Percentiles rank a stretch among this genome's conserved stretches.
Conservation (phyloP, 1,284 basidiomycete genomes). For the Polyporus tsugae region DNA sequence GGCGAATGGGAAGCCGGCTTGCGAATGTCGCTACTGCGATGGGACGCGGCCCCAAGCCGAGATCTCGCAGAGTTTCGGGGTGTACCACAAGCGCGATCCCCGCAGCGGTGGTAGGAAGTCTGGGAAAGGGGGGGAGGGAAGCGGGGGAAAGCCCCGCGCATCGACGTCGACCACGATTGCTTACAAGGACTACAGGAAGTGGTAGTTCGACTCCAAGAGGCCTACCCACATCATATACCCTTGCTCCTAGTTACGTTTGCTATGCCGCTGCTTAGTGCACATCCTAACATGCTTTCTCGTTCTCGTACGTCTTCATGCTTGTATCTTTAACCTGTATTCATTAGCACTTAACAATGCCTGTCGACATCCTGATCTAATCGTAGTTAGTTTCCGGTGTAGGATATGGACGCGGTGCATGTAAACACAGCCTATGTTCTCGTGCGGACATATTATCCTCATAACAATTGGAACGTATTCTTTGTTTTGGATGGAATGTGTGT, state of each 20-base stretch:
- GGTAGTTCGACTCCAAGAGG: constrained; percentile 26
- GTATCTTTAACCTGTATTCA: constrained; percentile 1
- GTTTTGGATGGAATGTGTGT: neutral
- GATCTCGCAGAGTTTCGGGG: constrained; percentile 28
- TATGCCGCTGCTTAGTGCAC: neutral
- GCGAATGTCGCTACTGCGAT: constrained; percentile 39
- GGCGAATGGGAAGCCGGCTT: constrained; percentile 30
- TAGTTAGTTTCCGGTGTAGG: neutral
- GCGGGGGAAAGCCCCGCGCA: constrained; percentile 16
- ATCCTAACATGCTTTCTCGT: neutral
- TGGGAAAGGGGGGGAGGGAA: neutral
- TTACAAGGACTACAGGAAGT: constrained; percentile 37
- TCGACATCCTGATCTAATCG: neutral
- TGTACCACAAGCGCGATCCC: constrained; percentile 16
- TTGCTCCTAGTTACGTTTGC: neutral
- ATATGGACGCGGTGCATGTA: neutral
- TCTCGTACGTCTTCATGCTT: neutral
- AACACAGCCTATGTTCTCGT: neutral
- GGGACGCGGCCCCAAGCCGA: constrained; percentile 31
- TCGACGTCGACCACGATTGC: constrained; percentile 21
- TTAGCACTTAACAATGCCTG: neutral
- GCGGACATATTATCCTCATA: neutral
- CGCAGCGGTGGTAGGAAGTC: constrained; percentile 15
- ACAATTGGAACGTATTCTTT: neutral
- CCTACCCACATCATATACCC: neutral